phyloP scores from a whole-genome alignment of 768 basidiomycete species.

The Pulveroboletus sp. region DNA sequence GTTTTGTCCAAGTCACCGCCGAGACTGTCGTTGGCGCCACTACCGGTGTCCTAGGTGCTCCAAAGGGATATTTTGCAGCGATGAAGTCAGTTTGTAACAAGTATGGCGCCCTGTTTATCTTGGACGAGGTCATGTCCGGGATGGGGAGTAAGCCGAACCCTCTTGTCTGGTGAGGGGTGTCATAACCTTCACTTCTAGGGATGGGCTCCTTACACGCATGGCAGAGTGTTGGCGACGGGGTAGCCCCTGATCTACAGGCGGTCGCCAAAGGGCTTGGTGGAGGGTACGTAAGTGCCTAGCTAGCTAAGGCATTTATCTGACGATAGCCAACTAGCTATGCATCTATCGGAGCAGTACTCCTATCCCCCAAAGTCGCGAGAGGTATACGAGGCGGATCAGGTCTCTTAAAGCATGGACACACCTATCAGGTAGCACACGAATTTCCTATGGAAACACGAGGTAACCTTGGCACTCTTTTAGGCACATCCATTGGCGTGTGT shows the following conservation, averaged over 20 bases:
- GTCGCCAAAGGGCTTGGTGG: constrained; percentile 89
- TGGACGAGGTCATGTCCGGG: constrained; percentile 91
- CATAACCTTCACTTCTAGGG: constrained; percentile 37
- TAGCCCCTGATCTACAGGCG: constrained; percentile 79
- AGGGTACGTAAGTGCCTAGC: constrained; percentile 46
- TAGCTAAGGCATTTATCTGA: constrained; percentile 1
- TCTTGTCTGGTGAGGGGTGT: background rate
- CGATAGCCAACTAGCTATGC: constrained; percentile 52
- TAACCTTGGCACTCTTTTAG: constrained; percentile 31
- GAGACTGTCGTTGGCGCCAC: constrained; percentile 88
- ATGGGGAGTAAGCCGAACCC: constrained; percentile 67
- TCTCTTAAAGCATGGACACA: constrained; percentile 80
- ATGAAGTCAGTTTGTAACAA: constrained; percentile 82
- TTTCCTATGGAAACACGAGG: background rate
- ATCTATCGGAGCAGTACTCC: constrained; percentile 75
- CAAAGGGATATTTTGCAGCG: constrained; percentile 80
- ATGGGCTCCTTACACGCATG: constrained; percentile 87
- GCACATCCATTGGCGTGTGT: constrained; percentile 73
- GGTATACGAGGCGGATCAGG: constrained; percentile 67
- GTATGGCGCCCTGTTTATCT: constrained; percentile 67
- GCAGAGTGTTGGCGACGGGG: constrained; percentile 77
- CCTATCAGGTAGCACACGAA: constrained; percentile 56
- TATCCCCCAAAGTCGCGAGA: constrained; percentile 65
- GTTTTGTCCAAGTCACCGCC: constrained; percentile 53
- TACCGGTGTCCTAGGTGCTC: constrained; percentile 69